Conservation (phyloP, 129 eudicot genomes). For the Helianthus annuus region HanXRQr2.0-SUNRISE NC_035436.2:179952835-179953334, state of each 20-base stretch:
- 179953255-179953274: constrained; percentile 67
- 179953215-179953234: constrained; percentile 77
- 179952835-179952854: constrained; percentile 83
- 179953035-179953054: constrained; percentile 4
- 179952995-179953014: constrained; percentile 4
- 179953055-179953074: not conserved
- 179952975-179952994: constrained; percentile 11
- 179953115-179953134: not conserved
- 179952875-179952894: constrained; percentile 94
- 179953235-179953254: constrained; percentile 64
- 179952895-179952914: constrained; percentile 72
- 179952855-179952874: constrained; percentile 88
- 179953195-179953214: constrained; percentile 83
- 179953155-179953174: constrained; percentile 74
- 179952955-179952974: not conserved
- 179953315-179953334: constrained; percentile 18
- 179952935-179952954: constrained; percentile 62
- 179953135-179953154: not conserved
- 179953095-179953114: constrained; percentile 3
- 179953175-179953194: constrained; percentile 53
- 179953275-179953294: constrained; percentile 94
- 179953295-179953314: constrained; percentile 49
- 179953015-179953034: constrained; percentile 14
- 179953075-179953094: not conserved
- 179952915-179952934: constrained; percentile 85